phyloP scores from a whole-genome alignment of 768 basidiomycete species.

The Macrolepiota fuliginosa region DNA sequence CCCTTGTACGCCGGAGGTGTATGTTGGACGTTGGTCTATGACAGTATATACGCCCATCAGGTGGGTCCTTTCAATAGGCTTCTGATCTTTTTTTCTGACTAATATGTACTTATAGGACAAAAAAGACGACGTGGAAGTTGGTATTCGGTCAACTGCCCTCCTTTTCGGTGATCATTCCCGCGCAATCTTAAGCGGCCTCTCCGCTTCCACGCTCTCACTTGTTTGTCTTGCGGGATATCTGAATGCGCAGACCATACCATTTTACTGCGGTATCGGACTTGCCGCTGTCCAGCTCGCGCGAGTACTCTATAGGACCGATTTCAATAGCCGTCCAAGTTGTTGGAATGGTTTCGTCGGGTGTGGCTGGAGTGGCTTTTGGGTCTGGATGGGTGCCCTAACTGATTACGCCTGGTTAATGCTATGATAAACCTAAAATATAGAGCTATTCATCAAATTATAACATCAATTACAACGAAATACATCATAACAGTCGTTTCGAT shows the following conservation, averaged over 20 bases:
- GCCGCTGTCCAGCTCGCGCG: constrained; percentile 77
- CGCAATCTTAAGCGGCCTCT: constrained; percentile 72
- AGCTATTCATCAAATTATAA: neutral
- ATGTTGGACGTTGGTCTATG: constrained; percentile 95
- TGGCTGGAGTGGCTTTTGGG: constrained; percentile 84
- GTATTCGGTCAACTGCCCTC: constrained; percentile 92
- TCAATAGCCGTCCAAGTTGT: constrained; percentile 73
- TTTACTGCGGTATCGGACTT: constrained; percentile 75
- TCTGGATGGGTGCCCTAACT: constrained; percentile 76
- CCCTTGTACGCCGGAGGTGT: constrained; percentile 90
- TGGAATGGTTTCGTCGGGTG: constrained; percentile 90
- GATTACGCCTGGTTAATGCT: constrained; percentile 54
- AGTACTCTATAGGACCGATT: constrained; percentile 72
- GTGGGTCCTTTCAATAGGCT: constrained; percentile 32
- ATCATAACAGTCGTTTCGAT: neutral
- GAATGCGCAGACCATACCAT: constrained; percentile 73
- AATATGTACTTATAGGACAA: constrained; percentile 66
- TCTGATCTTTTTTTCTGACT: neutral
- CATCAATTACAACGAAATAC: neutral
- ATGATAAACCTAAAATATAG: constrained; percentile 9
- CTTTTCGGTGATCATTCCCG: constrained; percentile 81
- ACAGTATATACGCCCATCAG: constrained; percentile 98
- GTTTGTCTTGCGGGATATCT: constrained; percentile 79
- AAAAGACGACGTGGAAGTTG: constrained; percentile 79
- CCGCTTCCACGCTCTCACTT: constrained; percentile 67